Percentiles rank a stretch among this genome's conserved stretches.
These are phyloP conservation scores for Aegilops tauschii DNA, from an alignment of 176 grass and related monocot species.

Conservation along the genomic window DNA sequence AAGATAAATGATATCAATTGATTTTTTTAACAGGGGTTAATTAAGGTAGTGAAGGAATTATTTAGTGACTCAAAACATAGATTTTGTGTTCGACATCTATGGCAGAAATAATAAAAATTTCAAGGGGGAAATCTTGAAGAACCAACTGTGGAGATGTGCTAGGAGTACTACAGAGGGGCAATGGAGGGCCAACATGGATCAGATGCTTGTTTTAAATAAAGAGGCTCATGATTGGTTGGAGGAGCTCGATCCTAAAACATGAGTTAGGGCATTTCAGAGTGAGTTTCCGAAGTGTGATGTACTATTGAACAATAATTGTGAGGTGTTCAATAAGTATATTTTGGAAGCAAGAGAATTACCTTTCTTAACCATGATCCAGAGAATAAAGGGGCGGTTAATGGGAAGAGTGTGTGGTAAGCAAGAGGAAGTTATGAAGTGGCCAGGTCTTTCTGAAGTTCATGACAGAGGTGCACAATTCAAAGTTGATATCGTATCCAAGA, in stretches of 20 bases:
- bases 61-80: background rate
- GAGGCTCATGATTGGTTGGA: background rate
- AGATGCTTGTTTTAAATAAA: background rate
- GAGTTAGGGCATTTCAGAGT: background rate
- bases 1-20: background rate
- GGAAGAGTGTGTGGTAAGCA: background rate
- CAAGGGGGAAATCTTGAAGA: background rate
- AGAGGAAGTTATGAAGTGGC: background rate
- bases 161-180: background rate
- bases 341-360: background rate
- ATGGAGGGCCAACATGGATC: background rate
- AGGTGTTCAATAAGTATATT: background rate
- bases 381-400: background rate
- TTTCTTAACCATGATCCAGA: background rate
- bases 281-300: background rate
- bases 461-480: background rate
- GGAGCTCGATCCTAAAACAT: background rate
- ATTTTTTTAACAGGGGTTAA: background rate
- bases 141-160: background rate
- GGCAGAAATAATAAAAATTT: background rate
- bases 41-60: background rate
- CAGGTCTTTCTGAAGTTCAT: background rate
- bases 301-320: background rate
- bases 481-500: background rate
- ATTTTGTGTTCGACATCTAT: background rate